Evolutionary conservation across 1,139 yeast species (phyloP), one percentile per base, ranked within the genome.

Genomic region (Suhomyces bokatorum): DNA sequence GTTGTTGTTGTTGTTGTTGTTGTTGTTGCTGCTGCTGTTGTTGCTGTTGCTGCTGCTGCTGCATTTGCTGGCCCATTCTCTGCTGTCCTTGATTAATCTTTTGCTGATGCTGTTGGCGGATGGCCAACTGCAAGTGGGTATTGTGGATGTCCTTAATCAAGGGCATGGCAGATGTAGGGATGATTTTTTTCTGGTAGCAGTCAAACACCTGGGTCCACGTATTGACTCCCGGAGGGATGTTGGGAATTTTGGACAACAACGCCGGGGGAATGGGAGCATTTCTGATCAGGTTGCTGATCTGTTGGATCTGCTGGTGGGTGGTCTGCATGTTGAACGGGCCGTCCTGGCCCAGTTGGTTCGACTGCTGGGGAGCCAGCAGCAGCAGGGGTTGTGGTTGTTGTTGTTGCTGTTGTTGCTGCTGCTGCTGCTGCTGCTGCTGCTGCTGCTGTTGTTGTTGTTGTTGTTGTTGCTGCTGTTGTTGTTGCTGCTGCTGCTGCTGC

Each of bases 141-240:
- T 74, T 70, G 57, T 85, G 85, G 8, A 83, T 80, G 45, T 80
- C 84, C 56, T 78, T 80, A 45, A 85, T 78, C 30, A 76, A 63
- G 6, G 78, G 77, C 66, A 83, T 65, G 17, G 77, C 75, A 16
- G 78, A 73, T 4, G 75, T 74, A 1, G 86, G 80, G 27, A 86
- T 67, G 42, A 78, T 70, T 45, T 79, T 82, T 51, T 80, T 78
- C 48, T 77, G 79, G 42, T 86, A 74, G 53, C 86, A 76, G 43
- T 85, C 88, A 60, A 86, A 83, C 24, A 90, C 81, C 60, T 85
- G 91, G 35, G 81, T 78, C 96, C 96, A 89, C 4, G 96, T 87
- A 51, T 79, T 83, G 32, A 84, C 84, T 43, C 83, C 86, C n/a
- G 85, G 83, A 0, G 97, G 97, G 30, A 90, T 70, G 38, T 81